Evolutionary conservation across 2,329 filamentous ascomycete species (phyloP).

Genomic region (Ceratocystis smalleyi): DNA sequence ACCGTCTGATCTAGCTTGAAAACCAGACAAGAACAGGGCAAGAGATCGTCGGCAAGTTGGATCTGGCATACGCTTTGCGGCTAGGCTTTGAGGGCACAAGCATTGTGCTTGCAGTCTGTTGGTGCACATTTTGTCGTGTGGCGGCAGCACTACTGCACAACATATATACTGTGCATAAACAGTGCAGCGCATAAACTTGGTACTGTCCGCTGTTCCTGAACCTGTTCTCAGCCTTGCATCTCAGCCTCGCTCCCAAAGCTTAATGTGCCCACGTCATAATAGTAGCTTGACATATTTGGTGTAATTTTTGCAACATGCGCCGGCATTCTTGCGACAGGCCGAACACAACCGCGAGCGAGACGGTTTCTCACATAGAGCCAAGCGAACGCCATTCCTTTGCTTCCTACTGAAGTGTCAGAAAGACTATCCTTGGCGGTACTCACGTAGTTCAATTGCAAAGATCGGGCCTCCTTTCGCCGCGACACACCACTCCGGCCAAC

Average conservation of each 20-base stretch:
- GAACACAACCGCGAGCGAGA: background rate
- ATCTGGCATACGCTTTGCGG: background rate
- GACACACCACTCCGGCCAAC: slow-evolving; percentile 22
- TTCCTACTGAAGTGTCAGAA: too few relatives aligned
- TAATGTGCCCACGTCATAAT: slow-evolving; percentile 1
- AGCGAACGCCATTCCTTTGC: too few relatives aligned
- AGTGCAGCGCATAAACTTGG: background rate
- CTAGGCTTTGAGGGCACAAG: background rate
- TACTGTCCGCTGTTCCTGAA: background rate
- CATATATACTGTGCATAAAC: background rate
- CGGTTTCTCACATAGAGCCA: too few relatives aligned
- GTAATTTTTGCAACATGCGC: background rate
- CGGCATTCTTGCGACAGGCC: background rate
- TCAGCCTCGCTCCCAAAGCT: slow-evolving; percentile 14
- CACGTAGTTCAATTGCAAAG: too few relatives aligned
- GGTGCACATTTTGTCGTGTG: background rate
- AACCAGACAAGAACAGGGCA: background rate
- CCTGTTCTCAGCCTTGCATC: slow-evolving; percentile 4
- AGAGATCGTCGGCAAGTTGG: slow-evolving; percentile 1
- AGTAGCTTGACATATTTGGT: background rate
- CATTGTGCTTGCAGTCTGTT: background rate
- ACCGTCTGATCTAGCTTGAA: slow-evolving; percentile 2
- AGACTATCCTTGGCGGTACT: too few relatives aligned
- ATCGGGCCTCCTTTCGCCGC: background rate
- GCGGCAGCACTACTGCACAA: too few relatives aligned